These are phyloP conservation scores for Leptomonas pyrrhocoris DNA, from an alignment of 208 protist genomes.

Conservation along the genomic window DNA sequence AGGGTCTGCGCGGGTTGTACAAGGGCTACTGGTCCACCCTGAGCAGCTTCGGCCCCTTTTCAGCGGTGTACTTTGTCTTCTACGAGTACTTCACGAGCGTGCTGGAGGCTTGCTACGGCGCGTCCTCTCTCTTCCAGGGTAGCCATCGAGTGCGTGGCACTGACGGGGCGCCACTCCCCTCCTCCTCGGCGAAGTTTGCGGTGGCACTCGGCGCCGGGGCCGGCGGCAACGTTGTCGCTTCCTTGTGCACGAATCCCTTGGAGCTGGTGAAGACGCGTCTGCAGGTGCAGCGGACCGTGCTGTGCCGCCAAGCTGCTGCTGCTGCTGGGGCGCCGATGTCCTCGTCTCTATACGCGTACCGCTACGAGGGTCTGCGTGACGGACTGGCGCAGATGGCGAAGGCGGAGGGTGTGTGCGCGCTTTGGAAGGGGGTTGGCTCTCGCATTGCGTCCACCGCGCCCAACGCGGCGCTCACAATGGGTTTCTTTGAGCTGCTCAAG, in stretches of 20 bases:
- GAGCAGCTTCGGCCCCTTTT: conserved; percentile 88
- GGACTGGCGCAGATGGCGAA: conserved; percentile 49
- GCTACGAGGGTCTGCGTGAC: conserved; percentile 61
- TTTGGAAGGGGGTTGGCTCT: conserved; percentile 68
- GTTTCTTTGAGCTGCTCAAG: conserved; percentile 63
- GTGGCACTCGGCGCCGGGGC: conserved; percentile 62
- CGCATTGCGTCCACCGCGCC: conserved; percentile 71
- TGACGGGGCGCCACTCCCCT: not conserved
- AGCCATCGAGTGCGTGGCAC: not conserved
- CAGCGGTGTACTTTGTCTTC: conserved; percentile 86
- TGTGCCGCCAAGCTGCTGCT: conserved; percentile 13
- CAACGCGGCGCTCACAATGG: conserved; percentile 88
- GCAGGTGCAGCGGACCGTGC: conserved; percentile 82
- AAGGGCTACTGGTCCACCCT: conserved; percentile 87
- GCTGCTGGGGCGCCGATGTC: not conserved
- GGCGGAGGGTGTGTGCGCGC: conserved; percentile 58
- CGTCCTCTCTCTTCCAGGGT: not conserved
- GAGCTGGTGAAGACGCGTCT: conserved; percentile 91
- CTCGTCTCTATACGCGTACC: conserved; percentile 48
- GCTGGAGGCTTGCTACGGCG: conserved; percentile 20
- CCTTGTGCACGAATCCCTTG: conserved; percentile 82
- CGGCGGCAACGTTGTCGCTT: conserved; percentile 63
- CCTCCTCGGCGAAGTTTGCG: conserved; percentile 30
- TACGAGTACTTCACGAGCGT: conserved; percentile 66
- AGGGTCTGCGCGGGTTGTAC: conserved; percentile 82